Base-by-base conservation (phyloP, 306 rosid species). In the Abrus pulchellus region DNA sequence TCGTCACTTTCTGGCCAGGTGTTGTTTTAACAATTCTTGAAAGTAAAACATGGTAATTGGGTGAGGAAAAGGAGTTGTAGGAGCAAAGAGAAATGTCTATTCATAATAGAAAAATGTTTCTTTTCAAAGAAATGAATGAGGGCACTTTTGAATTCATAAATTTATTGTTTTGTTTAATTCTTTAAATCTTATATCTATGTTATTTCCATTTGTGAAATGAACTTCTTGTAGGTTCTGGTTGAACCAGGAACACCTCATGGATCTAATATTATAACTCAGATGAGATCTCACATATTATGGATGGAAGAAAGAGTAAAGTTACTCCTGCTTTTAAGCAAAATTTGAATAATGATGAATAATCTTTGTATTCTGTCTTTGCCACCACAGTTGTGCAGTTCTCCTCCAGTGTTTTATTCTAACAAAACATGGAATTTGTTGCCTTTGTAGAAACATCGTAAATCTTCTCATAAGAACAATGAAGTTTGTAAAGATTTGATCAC, bases 191-290 rank as follows among this genome's bases (percentile, higher is more conserved):
- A 7, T 48, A 72, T 72, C 61, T 82, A 30, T 72, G 44, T 59
- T 74, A n/a, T 32, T 14, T 77, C 45, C 78, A 44, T 70, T 79
- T 70, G 65, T 77, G 52, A 62, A 59, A 75, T 89, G 45, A 36
- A 80, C 64, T 72, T 81, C 80, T 72, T 64, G 66, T 80, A 93
- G 99, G 93, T 95, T 80, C 87, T 91, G 88, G 80, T 95, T 82
- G 99, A 95, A 86, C 98, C 98, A 12, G 97, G 99, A 76, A 91
- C 97, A 3, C 98, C 97, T 67, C 97, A 93, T 80, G 96, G 98
- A 75, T 95, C 92, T 53, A 90, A 65, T 79, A 92, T 92, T 84
- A 93, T 95, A 78, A 87, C 99, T 86, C 98, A 95, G 82, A 93
- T 95, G 97, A 87, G 98, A 71, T 95, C 96, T n/a, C 93, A 93